A percentile compares a stretch with the other conserved stretches of the same genome.
Conservation (phyloP, 2,329 filamentous ascomycete genomes). For the Aspergillus pseudoviridinutans region DNA sequence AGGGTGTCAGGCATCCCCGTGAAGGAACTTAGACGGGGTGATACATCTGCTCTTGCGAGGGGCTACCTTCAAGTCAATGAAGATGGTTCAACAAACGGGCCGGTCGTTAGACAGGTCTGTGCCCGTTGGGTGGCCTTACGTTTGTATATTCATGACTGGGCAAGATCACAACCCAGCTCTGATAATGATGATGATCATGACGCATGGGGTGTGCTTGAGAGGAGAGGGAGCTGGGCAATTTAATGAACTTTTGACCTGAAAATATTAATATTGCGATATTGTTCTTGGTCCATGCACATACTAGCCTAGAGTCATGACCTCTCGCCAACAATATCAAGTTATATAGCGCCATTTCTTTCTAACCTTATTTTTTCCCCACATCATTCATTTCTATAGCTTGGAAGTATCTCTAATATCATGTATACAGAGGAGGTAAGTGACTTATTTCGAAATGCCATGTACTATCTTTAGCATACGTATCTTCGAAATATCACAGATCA, state of each 20-base stretch:
- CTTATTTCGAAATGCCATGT: too few relatives aligned
- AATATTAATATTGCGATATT: too few relatives aligned
- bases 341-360: too few relatives aligned
- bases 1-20: slow-evolving; percentile 71
- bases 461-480: too few relatives aligned
- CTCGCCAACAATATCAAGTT: too few relatives aligned
- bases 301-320: too few relatives aligned
- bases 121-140: slow-evolving; percentile 79
- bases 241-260: slow-evolving; percentile 24
- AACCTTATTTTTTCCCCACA: too few relatives aligned
- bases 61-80: slow-evolving; percentile 64
- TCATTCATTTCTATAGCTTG: too few relatives aligned
- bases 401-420: too few relatives aligned
- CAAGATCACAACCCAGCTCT: slow-evolving; percentile 71
- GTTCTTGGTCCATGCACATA: too few relatives aligned
- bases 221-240: slow-evolving; percentile 67
- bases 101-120: slow-evolving; percentile 51
- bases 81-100: slow-evolving; percentile 43
- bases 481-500: too few relatives aligned
- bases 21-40: slow-evolving; percentile 67
- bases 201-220: slow-evolving; percentile 61
- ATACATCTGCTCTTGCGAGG: slow-evolving; percentile 60
- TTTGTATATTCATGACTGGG: slow-evolving; percentile 85
- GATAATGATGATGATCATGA: slow-evolving; percentile 52
- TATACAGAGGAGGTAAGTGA: too few relatives aligned